Percentiles rank a stretch among this genome's conserved stretches.
Conservation (phyloP, 106 monocot species). For the Phalaenopsis equestris region DNA sequence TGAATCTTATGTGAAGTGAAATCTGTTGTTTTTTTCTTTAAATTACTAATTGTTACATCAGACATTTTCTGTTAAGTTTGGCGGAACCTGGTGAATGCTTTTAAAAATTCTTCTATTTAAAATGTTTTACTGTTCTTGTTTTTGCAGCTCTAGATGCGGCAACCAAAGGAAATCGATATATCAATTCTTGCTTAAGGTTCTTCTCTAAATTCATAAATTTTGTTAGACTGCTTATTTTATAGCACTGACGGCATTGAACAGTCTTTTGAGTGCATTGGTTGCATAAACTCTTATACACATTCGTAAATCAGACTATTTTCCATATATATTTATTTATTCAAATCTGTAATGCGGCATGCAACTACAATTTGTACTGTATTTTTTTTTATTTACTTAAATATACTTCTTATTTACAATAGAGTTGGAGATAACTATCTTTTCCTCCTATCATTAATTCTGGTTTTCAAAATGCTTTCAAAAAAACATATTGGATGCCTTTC, state of each 20-base stretch:
- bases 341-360: neutral
- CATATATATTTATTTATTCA: neutral
- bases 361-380: neutral
- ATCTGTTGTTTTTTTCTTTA: too few relatives aligned
- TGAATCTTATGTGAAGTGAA: neutral
- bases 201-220: conserved; percentile 3
- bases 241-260: neutral
- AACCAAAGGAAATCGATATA: conserved; percentile 61
- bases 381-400: neutral
- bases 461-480: neutral
- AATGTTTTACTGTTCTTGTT: neutral
- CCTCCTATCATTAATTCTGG: neutral
- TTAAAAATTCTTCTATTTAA: neutral
- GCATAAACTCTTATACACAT: neutral
- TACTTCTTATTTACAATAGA: neutral
- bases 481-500: too few relatives aligned
- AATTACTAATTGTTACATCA: neutral
- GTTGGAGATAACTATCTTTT: neutral
- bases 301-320: neutral
- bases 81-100: neutral
- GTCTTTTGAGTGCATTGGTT: neutral
- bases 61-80: neutral
- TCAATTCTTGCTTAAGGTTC: conserved; percentile 68
- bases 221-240: conserved; percentile 2
- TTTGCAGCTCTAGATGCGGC: conserved; percentile 72